Evolutionary conservation across 2,329 filamentous ascomycete species (phyloP), one percentile per base, ranked within the genome.

Genomic region (Diaporthe vexans): DNA sequence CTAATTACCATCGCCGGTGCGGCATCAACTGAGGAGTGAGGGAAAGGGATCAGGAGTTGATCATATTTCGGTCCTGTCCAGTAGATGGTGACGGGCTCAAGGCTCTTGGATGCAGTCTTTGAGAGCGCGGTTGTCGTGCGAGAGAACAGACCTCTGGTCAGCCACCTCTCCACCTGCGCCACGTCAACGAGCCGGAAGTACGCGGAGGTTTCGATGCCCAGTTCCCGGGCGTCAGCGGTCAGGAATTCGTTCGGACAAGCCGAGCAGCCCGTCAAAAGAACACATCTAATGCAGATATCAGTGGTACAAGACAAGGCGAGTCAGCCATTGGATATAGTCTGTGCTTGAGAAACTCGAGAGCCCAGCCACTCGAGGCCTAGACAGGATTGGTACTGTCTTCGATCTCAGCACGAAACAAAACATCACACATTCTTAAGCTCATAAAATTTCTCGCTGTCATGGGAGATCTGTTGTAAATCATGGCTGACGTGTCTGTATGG

Each of bases 401-500:
- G 46, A n/a, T 52, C 21, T 37, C 21, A 51, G 43, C 46, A 35
- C 43, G 21, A 52, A 52, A 13, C 63, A 68, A 8, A 29, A 40
- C 29, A 54, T 15, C 63, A 29, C 33, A 29, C 48, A 68, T 10
- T 17, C 15, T 52, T 21, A 68, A 7, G 4, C 7, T 21, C 63
- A 54, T 24, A 6, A 26, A 54, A 68, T 37, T 29, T 37, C 19
- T 52, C 46, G 15, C 33, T 40, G 4, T 15, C n/a, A n/a, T 37
- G 63, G 33, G 33, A 37, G 33, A 21, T 21, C 5, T 15, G 29
- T 33, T 4, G 33, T 52, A 24, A 52, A 51, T 52, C 17, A 5
- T 26, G 13, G 48, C 63, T 68, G 33, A 54, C 63, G 17, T 54
- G 63, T n/a, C 63, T 48, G 48, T 54, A 10, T 17, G 21, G n/a